Evolutionary conservation across 2,329 filamentous ascomycete genomes (phyloP), one percentile per base, ranked within the genome.

Genomic region (Diaporthe destruens): DNA sequence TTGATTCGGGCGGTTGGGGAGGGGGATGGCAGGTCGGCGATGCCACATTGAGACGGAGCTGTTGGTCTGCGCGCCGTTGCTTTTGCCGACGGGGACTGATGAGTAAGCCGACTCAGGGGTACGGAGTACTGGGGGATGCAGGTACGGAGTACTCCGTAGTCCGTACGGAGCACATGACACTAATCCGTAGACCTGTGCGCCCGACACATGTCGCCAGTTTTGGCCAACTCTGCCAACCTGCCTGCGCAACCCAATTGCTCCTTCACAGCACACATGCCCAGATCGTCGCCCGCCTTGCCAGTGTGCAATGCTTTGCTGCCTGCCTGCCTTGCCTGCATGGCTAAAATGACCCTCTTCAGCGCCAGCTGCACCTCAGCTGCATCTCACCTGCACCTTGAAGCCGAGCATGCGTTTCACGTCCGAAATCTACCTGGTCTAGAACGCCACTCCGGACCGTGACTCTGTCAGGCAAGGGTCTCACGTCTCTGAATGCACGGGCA

Each of bases 101-200:
- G 53, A 51, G 16, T 61, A 70, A 70, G 55, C 34, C 18, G 42
- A 70, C 23, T 59, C 68, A 70, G 68, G 68, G 68, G 68, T 61
- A 61, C 25, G 29, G 29, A 5, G 29, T 29, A 29, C 5, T 29
- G 29, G 29, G 29, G 23, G 44, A 25, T 39, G 39, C 34, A 23
- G 36, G 51, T 49, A n/a, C 44, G 18, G 6, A n/a, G 44, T 36
- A 39, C 34, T 36, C 34, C 9, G 34, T 36, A 36, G n/a, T n/a
- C n/a, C n/a, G n/a, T n/a, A n/a, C n/a, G n/a, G n/a, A n/a, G n/a
- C n/a, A n/a, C n/a, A n/a, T n/a, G n/a, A n/a, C n/a, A n/a, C n/a
- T n/a, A n/a, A n/a, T n/a, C n/a, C n/a, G n/a, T n/a, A n/a, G n/a
- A n/a, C n/a, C n/a, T 7, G 59, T 34, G 39, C 14, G 7, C 14